Conservation (phyloP, 2,329 filamentous ascomycete genomes). For the Xylaria sp. region DNA sequence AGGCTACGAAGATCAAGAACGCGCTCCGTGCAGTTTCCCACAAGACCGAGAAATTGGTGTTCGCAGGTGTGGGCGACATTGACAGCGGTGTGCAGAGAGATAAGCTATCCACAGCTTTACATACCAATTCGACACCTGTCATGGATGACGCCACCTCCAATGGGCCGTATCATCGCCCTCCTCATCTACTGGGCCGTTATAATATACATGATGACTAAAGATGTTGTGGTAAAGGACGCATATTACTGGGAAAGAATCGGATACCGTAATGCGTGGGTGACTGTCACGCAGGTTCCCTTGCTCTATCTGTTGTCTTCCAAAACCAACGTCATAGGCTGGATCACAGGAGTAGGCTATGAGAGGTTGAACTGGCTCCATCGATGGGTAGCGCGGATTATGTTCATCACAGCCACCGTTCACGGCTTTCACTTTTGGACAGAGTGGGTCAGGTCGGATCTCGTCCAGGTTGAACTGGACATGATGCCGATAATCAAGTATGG, state of each 20-base stretch:
- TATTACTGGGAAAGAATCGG: slow-evolving; percentile 67
- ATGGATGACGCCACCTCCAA: slow-evolving; percentile 61
- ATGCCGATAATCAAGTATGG: slow-evolving; percentile 70
- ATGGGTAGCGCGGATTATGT: slow-evolving; percentile 71
- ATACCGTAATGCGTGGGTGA: slow-evolving; percentile 69
- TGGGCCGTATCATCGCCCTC: slow-evolving; percentile 58
- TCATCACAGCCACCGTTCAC: slow-evolving; percentile 69
- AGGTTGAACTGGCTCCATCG: slow-evolving; percentile 74
- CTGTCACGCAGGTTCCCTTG: slow-evolving; percentile 65
- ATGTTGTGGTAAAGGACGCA: slow-evolving; percentile 53
- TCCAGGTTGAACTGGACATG: slow-evolving; percentile 59
- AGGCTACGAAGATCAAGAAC: slow-evolving; percentile 52
- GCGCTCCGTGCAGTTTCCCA: slow-evolving; percentile 51
- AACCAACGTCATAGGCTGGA: slow-evolving; percentile 59
- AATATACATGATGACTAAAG: slow-evolving; percentile 58
- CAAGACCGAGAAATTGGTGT: slow-evolving; percentile 50
- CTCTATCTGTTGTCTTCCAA: slow-evolving; percentile 65
- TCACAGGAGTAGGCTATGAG: slow-evolving; percentile 68
- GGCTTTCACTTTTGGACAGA: slow-evolving; percentile 70
- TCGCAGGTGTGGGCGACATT: slow-evolving; percentile 60
- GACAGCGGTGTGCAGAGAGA: slow-evolving; percentile 60
- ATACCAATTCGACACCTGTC: slow-evolving; percentile 49
- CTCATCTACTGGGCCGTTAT: slow-evolving; percentile 62
- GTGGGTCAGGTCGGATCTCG: slow-evolving; percentile 63
- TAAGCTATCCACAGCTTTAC: slow-evolving; percentile 58